These are phyloP conservation scores for Persicaria maculosa DNA, from an alignment of 148 eudicot species.

Conservation along the genomic window DNA sequence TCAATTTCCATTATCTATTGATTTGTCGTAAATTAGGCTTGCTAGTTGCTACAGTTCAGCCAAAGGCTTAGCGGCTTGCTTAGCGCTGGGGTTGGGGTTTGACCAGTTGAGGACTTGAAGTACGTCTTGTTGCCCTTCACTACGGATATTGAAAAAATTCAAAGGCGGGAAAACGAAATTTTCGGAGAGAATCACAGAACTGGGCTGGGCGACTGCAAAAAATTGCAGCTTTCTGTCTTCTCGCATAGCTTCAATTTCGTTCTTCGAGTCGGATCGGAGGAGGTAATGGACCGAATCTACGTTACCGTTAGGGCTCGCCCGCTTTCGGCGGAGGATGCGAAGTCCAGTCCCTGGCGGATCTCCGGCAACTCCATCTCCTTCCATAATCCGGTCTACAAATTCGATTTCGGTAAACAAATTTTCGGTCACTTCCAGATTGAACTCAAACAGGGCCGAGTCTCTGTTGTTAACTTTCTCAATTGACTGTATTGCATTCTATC, in stretches of 20 bases:
- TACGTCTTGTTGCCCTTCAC: too few relatives aligned
- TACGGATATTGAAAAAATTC: neutral
- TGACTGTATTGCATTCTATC: neutral
- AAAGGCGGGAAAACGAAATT: neutral
- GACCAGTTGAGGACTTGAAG: neutral
- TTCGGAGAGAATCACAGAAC: neutral
- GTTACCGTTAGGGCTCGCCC: slow-evolving; percentile 85
- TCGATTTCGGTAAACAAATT: slow-evolving; percentile 61
- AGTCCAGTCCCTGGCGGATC: slow-evolving; percentile 77
- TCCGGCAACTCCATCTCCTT: slow-evolving; percentile 55
- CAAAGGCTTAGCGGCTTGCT: too few relatives aligned
- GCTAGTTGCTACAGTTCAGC: too few relatives aligned
- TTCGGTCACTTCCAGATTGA: neutral
- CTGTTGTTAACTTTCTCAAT: neutral
- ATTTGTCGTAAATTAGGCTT: too few relatives aligned
- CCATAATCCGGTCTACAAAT: slow-evolving; percentile 41
- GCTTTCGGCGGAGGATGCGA: slow-evolving; percentile 65
- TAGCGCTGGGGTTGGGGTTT: neutral
- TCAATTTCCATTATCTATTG: too few relatives aligned
- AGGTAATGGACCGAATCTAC: slow-evolving; percentile 72
- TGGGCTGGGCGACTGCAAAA: neutral
- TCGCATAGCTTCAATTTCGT: neutral
- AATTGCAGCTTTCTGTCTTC: neutral
- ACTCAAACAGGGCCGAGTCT: neutral
- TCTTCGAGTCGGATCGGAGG: neutral